Base-by-base conservation (phyloP, 768 basidiomycete genomes). In the Termitomyces sp. region DNA sequence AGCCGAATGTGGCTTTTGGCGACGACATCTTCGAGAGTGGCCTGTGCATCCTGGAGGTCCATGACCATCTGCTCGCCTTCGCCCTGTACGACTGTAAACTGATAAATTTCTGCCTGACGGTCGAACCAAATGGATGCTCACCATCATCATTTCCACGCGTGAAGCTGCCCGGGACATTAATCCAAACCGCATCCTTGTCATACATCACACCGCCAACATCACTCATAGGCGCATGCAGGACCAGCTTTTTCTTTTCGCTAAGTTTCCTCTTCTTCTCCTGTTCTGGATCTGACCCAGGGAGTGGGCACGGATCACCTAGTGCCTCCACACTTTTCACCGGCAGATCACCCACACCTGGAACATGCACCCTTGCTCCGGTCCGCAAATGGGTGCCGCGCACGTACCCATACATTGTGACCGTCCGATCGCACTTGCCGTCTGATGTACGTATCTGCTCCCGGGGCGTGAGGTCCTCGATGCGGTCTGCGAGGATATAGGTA, bases 11-110 rank as follows among this genome's bases (percentile, higher is more conserved):
- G 83, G 67, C 92, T 93, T 60, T 83, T 82, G 17, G 87, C 83
- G 36, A 98, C 87, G 8, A 81, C 84, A 66, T 95, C 94, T 62
- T 88, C 95, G 34, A 99, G 86, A 0, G 96, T 98, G 2, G 79
- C 74, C 34, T 78, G 76, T 20, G 88, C 91, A 63, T 95, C 97
- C 73, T 99, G 97, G 14, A 99, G 80, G 71, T 93, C 91, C 82
- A 98, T 91, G 12, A 99, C 94, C 97, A 99, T 98, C 71, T 88
- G 84, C 70, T 98, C 96, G 15, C 97, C 97, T 73, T 97, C 96
- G 9, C 96, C 96, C 69, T 91, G 91, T 4, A 81, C 81, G 51
- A 83, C 92, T 94, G 52, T 29, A 40, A 50, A 54, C 56, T 49
- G 50, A 45, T 60, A n/a, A 56, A 15, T 59, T 20, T 11, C 29